Conservation (phyloP, 2,329 filamentous ascomycete species). For the Penicillium thymicola region DNA sequence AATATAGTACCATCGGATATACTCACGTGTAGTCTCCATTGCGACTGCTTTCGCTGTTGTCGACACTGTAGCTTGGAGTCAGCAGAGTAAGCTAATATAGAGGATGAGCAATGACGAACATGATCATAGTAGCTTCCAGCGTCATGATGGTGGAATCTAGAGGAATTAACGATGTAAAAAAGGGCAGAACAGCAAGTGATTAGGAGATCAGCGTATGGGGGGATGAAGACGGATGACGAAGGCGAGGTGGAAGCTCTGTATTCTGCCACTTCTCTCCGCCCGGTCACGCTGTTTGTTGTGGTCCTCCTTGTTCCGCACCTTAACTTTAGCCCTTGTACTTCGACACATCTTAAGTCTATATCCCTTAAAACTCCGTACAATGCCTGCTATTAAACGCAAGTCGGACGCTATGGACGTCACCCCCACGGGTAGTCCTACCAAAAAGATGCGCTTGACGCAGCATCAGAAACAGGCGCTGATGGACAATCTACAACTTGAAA, state of each 20-base stretch:
- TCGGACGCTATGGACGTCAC: conserved; percentile 34
- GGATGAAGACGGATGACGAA: conserved; percentile 27
- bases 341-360: conserved; percentile 2
- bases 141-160: conserved; percentile 68
- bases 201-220: conserved; percentile 7
- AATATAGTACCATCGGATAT: not conserved
- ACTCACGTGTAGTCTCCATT: conserved; percentile 81
- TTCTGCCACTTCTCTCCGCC: conserved; percentile 23
- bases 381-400: conserved; percentile 44
- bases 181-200: conserved; percentile 11
- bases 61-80: conserved; percentile 58
- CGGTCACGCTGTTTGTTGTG: conserved; percentile 25
- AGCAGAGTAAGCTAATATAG: conserved; percentile 12
- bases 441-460: conserved; percentile 60
- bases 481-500: conserved; percentile 84
- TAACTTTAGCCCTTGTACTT: conserved; percentile 11
- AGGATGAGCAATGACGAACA: conserved; percentile 46
- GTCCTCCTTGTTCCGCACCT: conserved; percentile 17
- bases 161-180: conserved; percentile 6
- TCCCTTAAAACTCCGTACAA: conserved; percentile 19
- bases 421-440: conserved; percentile 57
- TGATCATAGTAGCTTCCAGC: conserved; percentile 98
- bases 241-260: conserved; percentile 26
- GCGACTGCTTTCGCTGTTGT: conserved; percentile 98
- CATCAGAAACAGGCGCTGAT: conserved; percentile 82